Evolutionary conservation across 306 rosid genomes (phyloP), one percentile per base, ranked within the genome.

Genomic region (Vigna mungo): DNA sequence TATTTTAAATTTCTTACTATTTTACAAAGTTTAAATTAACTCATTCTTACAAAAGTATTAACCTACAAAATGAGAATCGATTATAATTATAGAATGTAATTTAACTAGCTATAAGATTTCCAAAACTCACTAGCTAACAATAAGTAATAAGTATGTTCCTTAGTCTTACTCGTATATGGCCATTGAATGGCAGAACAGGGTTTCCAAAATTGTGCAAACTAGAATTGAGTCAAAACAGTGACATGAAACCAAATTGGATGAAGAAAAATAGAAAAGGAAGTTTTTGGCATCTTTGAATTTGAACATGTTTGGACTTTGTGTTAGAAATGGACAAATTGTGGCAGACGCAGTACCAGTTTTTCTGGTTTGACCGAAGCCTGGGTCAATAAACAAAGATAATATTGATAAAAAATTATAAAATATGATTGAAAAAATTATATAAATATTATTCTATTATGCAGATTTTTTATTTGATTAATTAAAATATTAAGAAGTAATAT

Each of bases 301-400:
- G 6, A 58, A 58, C 51, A 47, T 58, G 80, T 66, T 66, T 80
- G 9, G 7, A 73, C 27, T 39, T 2, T 46, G 63, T 46, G 55
- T 12, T 25, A n/a, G 49, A 65, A 80, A 67, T 16, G 55, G 44
- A 76, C 51, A 17, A 71, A 72, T 14, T 34, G 44, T 37, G 25
- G 30, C 37, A 80, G 44, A 65, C 70, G 65, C 9, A 52, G 6
- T 8, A 47, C 53, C 54, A 43, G 53, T 54, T 53, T 9, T 65
- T 54, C 14, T 64, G 43, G 9, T 65, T 73, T 80, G 84, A 80
- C 75, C 21, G 23, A 64, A 25, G 44, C 61, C 18, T 43, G 43
- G 16, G 51, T 71, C 83, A 79, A 79, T 13, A 67, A 43, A 5
- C 13, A 61, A 61, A 23, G 15, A 59, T 17, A 14, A 20, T 55